Base-by-base conservation (phyloP, 805 yeast species). In the Ascoidea asiatica region DNA sequence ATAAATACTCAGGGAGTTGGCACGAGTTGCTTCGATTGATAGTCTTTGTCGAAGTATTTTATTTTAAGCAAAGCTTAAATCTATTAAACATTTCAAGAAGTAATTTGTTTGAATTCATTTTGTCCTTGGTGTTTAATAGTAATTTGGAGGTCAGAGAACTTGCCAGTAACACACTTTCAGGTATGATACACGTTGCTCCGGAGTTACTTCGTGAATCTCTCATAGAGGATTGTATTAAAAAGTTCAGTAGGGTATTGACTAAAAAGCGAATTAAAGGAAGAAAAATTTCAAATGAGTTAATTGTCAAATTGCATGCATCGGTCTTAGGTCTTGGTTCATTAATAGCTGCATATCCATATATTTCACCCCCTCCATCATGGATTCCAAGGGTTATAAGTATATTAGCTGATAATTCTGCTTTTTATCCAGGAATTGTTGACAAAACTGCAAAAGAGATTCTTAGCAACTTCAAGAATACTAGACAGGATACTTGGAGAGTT, bases 401-500 rank as follows among this genome's bases (percentile, higher is more conserved):
- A 1, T 62, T 92, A 47, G 88, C 95, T 0, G 74, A 73, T 21
- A 79, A 78, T 57, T 79, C 87, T 2, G 70, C 81, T 2, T 76
- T 82, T 15, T 73, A 83, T 19, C 79, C 79, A 17, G 97, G 97
- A 5, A 58, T 79, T 44, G 76, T 83, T 22, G 95, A 95, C 1
- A 75, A 80, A 44, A 74, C 95, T 1, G 94, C 95, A 5, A 90
- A 90, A 60, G 79, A 78, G 29, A 72, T 76, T 1, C 68, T 90
- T 43, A 80, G 95, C 50, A 80, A 77, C 50, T 92, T 92, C 65
- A 90, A 89, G 59, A 88, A 88, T 65, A 77, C 86, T 5, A 74
- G 97, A 51, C 94, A 89, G 47, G 98, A 90, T 55, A 87, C 97
- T 0, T 90, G 98, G 98, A 95, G 85, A 55, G 75, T 87, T 47